Base-by-base conservation (phyloP, 306 rosid species). In the Acacia confusa region DNA sequence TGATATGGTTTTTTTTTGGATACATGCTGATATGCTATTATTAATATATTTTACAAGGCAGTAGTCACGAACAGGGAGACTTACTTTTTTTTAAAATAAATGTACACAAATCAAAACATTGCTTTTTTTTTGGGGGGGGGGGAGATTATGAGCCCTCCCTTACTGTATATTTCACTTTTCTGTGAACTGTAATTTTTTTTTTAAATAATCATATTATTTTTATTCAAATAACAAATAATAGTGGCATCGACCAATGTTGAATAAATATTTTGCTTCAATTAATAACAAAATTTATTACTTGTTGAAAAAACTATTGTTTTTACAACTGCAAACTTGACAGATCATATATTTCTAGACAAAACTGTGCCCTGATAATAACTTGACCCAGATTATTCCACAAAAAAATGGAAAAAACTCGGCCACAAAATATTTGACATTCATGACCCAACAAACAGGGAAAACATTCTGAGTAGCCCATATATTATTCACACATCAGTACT, bases 401-500 rank as follows among this genome's bases (percentile, higher is more conserved):
- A 52, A 34, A 66, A 16, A 40, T 9, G 9, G 1, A 20, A 38
- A 38, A 11, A 69, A 22, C 11, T 2, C 13, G 27, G 24, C 74
- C 32, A 60, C 78, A 83, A 75, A 80, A 44, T 67, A 77, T 47
- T 22, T 24, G 9, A 20, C 52, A 28, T 82, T 44, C 80, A 80
- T 43, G 72, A 66, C 81, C 36, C 53, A 45, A 76, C 36, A 71
- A 50, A 44, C 44, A 45, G 57, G 58, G 36, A 71, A 11, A 13
- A 25, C 63, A 53, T 79, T 34, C 57, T 5, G 38, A 70, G 7
- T 66, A 4, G 40, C 71, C 12, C 78, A 75, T 72, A 25, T 9
- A 80, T 80, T 76, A 65, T 84, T 81, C 55, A 78, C 77, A 74
- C 79, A 69, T 19, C 69, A 61, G 41, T 43, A 48, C 72, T 60